Evolutionary conservation across 208 protist species (phyloP).

Genomic region (Trypanosoma avium): DNA sequence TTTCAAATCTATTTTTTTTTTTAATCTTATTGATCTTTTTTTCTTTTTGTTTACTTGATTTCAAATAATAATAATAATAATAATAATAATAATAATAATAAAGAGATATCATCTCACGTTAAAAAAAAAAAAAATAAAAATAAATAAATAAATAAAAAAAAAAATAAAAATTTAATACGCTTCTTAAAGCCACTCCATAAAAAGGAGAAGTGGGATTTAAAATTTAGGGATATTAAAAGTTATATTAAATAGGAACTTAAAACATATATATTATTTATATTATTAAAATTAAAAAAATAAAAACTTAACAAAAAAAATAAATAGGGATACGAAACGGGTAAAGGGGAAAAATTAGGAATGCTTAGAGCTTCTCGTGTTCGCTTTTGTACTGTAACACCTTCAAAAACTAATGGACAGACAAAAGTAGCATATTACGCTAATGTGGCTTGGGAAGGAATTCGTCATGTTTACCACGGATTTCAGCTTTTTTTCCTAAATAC

Average conservation of each 20-base stretch:
- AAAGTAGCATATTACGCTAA: constrained; percentile 37
- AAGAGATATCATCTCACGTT: no score
- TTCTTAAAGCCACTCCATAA: no score
- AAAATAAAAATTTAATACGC: neutral
- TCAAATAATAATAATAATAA: neutral
- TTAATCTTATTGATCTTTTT: constrained; percentile 27
- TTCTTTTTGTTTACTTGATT: neutral
- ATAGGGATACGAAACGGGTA: neutral
- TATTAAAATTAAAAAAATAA: neutral
- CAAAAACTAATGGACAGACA: constrained; percentile 16
- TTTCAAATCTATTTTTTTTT: neutral
- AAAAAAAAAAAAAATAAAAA: neutral
- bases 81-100: neutral
- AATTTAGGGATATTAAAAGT: no score
- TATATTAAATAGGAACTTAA: no score
- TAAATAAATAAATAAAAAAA: neutral
- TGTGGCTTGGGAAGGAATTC: constrained; percentile 51
- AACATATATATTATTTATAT: no score
- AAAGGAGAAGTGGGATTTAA: no score
- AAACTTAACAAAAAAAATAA: neutral
- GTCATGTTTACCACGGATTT: constrained; percentile 90
- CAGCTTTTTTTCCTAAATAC: constrained; percentile 89
- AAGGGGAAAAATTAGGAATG: constrained; percentile 11
- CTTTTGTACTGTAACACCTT: constrained; percentile 11
- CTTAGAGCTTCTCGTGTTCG: constrained; percentile 13